These are phyloP conservation scores for Phyllachora maydis DNA, from an alignment of 2,329 filamentous ascomycete genomes.

Conservation along the genomic window DNA sequence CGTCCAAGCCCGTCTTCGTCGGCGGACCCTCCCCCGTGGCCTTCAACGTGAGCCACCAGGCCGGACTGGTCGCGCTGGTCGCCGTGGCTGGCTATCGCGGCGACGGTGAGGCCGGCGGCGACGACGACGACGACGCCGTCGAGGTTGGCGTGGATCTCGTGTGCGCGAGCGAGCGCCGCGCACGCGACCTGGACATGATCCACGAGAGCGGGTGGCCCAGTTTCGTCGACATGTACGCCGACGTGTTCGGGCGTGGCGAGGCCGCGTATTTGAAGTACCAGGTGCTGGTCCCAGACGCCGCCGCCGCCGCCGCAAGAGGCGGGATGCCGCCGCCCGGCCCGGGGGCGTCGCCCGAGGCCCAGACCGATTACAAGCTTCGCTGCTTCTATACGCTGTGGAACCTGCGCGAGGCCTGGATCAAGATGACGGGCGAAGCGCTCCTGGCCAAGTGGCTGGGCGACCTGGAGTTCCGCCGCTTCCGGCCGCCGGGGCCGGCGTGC, in stretches of 20 bases:
- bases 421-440: slow-evolving; percentile 62
- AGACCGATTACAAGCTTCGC: slow-evolving; percentile 41
- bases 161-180: slow-evolving; percentile 47
- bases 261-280: slow-evolving; percentile 35
- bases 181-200: slow-evolving; percentile 37
- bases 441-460: slow-evolving; percentile 52
- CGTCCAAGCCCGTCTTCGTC: slow-evolving; percentile 33
- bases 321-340: too few relatives aligned
- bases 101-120: too few relatives aligned
- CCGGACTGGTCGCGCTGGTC: slow-evolving; percentile 49
- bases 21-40: slow-evolving; percentile 23
- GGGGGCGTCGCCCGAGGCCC: slow-evolving; percentile 11
- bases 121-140: slow-evolving; percentile 13
- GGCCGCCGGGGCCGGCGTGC: slow-evolving; percentile 22
- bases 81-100: slow-evolving; percentile 19
- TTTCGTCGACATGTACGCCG: slow-evolving; percentile 53
- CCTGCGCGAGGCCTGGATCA: slow-evolving; percentile 63
- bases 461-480: slow-evolving; percentile 46
- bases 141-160: slow-evolving; percentile 59
- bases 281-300: slow-evolving; percentile 8
- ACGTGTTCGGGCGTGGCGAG: slow-evolving; percentile 47
- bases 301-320: slow-evolving; percentile 1
- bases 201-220: slow-evolving; percentile 35
- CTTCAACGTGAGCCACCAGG: slow-evolving; percentile 68
- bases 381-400: slow-evolving; percentile 65